phyloP scores from a whole-genome alignment of 1,284 basidiomycete genomes.

The Exsudoporus floridanus region DNA sequence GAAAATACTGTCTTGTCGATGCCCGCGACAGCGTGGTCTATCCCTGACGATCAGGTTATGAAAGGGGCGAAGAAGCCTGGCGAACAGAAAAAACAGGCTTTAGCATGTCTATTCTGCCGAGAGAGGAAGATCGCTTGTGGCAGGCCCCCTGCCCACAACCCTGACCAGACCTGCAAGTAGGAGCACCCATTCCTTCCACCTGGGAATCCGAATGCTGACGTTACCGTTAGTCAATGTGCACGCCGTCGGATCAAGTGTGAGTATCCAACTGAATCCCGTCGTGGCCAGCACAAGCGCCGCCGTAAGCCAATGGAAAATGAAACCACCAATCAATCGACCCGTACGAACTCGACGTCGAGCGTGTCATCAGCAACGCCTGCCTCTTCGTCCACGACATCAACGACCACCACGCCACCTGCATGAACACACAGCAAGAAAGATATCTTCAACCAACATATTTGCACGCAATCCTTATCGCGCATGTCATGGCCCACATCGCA shows the following conservation, averaged over 20 bases:
- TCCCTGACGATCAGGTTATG: conserved; percentile 36
- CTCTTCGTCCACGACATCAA: conserved; percentile 21
- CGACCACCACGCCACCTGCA: conserved; percentile 24
- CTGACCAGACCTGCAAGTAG: conserved; percentile 41
- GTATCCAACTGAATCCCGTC: conserved; percentile 52
- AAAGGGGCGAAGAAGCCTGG: conserved; percentile 38
- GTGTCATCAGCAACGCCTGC: conserved; percentile 16
- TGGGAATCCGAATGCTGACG: conserved; percentile 21
- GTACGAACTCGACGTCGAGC: conserved; percentile 26
- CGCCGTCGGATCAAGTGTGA: conserved; percentile 48
- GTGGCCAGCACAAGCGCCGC: conserved; percentile 50
- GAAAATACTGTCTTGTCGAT: conserved; percentile 27
- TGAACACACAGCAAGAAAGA: conserved; percentile 17
- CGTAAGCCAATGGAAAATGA: conserved; percentile 34
- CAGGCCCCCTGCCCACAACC: conserved; percentile 34
- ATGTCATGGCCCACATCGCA: conserved; percentile 9
- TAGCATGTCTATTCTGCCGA: conserved; percentile 42
- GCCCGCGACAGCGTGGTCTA: conserved; percentile 36
- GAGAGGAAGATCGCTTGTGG: conserved; percentile 42
- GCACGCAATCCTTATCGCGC: conserved; percentile 10
- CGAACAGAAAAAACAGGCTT: conserved; percentile 40
- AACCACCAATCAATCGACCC: conserved; percentile 23
- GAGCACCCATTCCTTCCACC: conserved; percentile 9
- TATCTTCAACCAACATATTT: conserved; percentile 3
- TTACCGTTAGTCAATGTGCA: conserved; percentile 45